Conservation (phyloP, 1,284 basidiomycete genomes). For the Leucocoprinus gongylophorus region DNA sequence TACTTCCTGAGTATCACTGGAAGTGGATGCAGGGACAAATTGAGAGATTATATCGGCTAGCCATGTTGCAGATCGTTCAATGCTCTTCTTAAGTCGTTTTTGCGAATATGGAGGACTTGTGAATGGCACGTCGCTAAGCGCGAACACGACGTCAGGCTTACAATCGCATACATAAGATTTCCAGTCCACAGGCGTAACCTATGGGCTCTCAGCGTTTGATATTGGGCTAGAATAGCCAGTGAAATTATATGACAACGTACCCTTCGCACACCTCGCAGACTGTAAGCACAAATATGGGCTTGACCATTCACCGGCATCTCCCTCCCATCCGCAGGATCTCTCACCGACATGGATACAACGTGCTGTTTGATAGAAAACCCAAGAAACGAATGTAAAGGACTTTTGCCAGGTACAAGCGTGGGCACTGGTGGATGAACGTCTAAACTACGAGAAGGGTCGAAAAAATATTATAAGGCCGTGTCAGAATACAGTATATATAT, state of each 20-base stretch:
- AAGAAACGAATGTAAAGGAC: constrained; percentile 52
- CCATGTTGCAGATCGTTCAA: constrained; percentile 63
- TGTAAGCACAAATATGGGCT: constrained; percentile 45
- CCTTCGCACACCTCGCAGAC: constrained; percentile 66
- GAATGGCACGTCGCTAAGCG: constrained; percentile 64
- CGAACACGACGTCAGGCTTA: constrained; percentile 64
- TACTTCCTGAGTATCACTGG: constrained; percentile 16
- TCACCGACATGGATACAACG: constrained; percentile 51
- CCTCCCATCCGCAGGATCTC: constrained; percentile 57
- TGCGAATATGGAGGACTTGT: constrained; percentile 59
- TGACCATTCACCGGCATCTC: constrained; percentile 68
- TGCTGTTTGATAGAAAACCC: constrained; percentile 45
- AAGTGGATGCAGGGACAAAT: neutral
- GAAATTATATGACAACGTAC: constrained; percentile 27
- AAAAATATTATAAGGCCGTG: constrained; percentile 10
- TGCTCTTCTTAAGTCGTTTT: constrained; percentile 66
- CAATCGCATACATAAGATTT: constrained; percentile 41
- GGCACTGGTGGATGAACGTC: constrained; percentile 56
- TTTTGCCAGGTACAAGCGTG: constrained; percentile 42
- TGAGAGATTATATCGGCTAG: constrained; percentile 41
- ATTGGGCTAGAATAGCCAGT: neutral
- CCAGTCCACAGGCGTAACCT: constrained; percentile 57
- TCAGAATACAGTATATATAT: neutral
- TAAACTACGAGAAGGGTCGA: constrained; percentile 36
- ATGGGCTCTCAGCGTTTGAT: neutral